Conservation (phyloP, 1,284 basidiomycete genomes). For the Austroboletus rostrupii region DNA sequence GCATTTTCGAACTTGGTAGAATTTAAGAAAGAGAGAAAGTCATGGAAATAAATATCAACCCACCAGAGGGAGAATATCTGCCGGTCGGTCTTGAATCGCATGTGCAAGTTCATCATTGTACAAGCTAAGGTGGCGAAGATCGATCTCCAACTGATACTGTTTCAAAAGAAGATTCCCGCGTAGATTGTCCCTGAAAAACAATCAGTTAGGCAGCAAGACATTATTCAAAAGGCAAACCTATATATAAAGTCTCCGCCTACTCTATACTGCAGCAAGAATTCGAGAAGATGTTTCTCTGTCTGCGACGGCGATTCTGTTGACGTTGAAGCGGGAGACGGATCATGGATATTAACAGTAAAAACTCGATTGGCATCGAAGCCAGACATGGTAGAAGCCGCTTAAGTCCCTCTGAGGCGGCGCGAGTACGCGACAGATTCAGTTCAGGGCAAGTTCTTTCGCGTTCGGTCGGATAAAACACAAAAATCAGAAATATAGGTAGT, state of each 20-base stretch:
- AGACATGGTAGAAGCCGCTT: slow-evolving; percentile 40
- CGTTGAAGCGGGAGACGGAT: slow-evolving; percentile 45
- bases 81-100: slow-evolving; percentile 83
- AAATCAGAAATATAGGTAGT: neutral
- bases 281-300: slow-evolving; percentile 74
- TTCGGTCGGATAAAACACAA: slow-evolving; percentile 4
- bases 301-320: slow-evolving; percentile 72
- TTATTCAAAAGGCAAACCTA: slow-evolving; percentile 40
- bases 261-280: slow-evolving; percentile 85
- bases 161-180: slow-evolving; percentile 88
- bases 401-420: neutral
- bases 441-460: slow-evolving; percentile 50
- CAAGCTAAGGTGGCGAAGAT: slow-evolving; percentile 84
- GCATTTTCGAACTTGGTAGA: slow-evolving; percentile 80
- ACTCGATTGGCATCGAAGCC: slow-evolving; percentile 77
- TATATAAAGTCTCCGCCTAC: slow-evolving; percentile 88
- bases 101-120: slow-evolving; percentile 95
- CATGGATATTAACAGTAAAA: slow-evolving; percentile 75
- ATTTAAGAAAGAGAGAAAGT: neutral
- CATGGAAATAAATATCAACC: slow-evolving; percentile 14
- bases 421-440: slow-evolving; percentile 18
- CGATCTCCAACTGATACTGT: slow-evolving; percentile 89
- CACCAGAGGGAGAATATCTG: slow-evolving; percentile 87
- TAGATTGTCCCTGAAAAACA: slow-evolving; percentile 71
- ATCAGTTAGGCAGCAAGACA: slow-evolving; percentile 4